Conservation (phyloP, 139 green algal genomes). For the Coelastrella sp. region DNA sequence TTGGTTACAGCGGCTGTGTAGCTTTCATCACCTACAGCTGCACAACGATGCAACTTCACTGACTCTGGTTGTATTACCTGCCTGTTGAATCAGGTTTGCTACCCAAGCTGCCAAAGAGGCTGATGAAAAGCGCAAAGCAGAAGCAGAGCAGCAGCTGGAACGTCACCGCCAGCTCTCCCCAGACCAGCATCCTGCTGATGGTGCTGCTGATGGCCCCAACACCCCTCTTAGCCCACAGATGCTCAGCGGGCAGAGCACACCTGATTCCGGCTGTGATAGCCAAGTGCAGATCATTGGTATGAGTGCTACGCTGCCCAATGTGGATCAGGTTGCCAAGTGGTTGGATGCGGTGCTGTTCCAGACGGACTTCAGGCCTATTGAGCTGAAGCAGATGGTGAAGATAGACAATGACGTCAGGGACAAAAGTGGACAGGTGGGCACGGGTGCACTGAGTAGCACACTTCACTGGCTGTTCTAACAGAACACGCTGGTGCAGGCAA, state of each 20-base stretch:
- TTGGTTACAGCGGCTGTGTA: too few relatives aligned
- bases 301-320: conserved; percentile 96
- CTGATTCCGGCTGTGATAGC: conserved; percentile 20
- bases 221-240: background rate
- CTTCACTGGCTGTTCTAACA: too few relatives aligned
- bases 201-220: background rate
- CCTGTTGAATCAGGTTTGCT: conserved; percentile 37
- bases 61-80: too few relatives aligned
- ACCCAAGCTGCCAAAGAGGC: conserved; percentile 29
- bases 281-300: conserved; percentile 95
- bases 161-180: conserved; percentile 16
- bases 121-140: background rate
- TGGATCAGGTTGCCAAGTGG: conserved; percentile 85
- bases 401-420: conserved; percentile 26
- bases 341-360: conserved; percentile 88
- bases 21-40: too few relatives aligned
- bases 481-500: too few relatives aligned
- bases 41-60: too few relatives aligned
- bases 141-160: conserved; percentile 37
- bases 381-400: conserved; percentile 84
- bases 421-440: background rate
- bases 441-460: too few relatives aligned
- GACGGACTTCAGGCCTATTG: conserved; percentile 91
- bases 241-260: background rate
- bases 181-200: background rate